Percentiles rank a stretch among this genome's conserved stretches.
phyloP scores from a whole-genome alignment of 2,329 filamentous ascomycete species.

The Pezicula rhizophila region DNA sequence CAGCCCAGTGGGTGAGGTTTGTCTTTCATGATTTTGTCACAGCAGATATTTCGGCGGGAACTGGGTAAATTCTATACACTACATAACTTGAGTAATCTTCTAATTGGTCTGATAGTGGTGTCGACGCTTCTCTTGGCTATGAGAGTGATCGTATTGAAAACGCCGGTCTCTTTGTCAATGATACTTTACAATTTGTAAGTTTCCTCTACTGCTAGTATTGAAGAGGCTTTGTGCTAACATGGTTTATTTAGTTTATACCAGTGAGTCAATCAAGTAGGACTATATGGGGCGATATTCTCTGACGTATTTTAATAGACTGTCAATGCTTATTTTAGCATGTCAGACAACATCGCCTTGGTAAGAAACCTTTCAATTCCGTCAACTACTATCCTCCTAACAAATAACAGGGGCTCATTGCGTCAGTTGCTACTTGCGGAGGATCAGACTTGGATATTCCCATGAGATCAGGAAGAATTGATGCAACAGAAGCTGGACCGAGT shows the following conservation, averaged over 20 bases:
- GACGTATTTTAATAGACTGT: not conserved
- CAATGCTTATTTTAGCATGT: slow-evolving; percentile 1
- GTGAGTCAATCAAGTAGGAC: not conserved
- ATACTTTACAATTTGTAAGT: slow-evolving; percentile 5
- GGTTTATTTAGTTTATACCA: not conserved
- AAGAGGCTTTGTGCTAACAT: not conserved
- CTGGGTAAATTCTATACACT: slow-evolving; percentile 7
- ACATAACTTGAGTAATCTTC: not conserved
- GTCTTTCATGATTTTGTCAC: slow-evolving; percentile 16
- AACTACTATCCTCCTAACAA: not conserved
- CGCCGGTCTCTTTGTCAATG: slow-evolving; percentile 10
- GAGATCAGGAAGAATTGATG: slow-evolving; percentile 42
- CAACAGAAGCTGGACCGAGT: slow-evolving; percentile 35
- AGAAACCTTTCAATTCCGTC: not conserved
- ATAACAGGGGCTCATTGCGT: slow-evolving; percentile 1
- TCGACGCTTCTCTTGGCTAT: slow-evolving; percentile 17
- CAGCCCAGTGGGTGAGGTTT: slow-evolving; percentile 16
- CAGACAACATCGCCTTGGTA: slow-evolving; percentile 1
- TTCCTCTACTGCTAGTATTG: not conserved
- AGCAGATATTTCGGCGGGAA: slow-evolving; percentile 6
- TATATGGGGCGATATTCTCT: not conserved
- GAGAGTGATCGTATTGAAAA: slow-evolving; percentile 13
- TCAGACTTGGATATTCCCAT: not conserved
- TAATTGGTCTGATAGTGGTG: slow-evolving; percentile 6
- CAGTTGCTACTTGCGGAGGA: not conserved